These are phyloP conservation scores for Plasmodium relictum DNA, from an alignment of 169 alveolate species.

Conservation along the genomic window DNA sequence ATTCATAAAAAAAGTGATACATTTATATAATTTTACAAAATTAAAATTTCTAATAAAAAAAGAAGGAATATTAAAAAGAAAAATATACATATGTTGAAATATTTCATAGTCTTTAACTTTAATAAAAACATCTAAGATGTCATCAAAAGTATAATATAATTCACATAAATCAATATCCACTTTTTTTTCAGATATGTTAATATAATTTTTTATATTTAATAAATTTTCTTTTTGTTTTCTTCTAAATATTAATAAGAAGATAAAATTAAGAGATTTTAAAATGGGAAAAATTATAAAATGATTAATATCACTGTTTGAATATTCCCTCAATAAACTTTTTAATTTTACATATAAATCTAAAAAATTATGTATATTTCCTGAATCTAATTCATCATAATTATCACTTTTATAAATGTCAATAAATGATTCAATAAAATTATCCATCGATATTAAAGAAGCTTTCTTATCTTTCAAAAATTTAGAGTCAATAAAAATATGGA, in stretches of 20 bases:
- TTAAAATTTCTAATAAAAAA: constrained; percentile 39
- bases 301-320: background rate
- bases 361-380: constrained; percentile 28
- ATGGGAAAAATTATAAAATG: constrained; percentile 30
- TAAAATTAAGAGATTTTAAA: constrained; percentile 47
- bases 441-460: constrained; percentile 35
- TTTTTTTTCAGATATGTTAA: background rate
- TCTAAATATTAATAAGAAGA: constrained; percentile 20
- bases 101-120: constrained; percentile 54
- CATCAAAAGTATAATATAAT: constrained; percentile 23
- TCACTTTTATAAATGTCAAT: constrained; percentile 45
- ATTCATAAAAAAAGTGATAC: constrained; percentile 14
- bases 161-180: constrained; percentile 5
- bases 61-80: constrained; percentile 54
- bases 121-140: constrained; percentile 18
- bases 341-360: constrained; percentile 19
- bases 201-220: background rate
- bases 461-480: constrained; percentile 48
- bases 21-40: constrained; percentile 41
- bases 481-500: constrained; percentile 30
- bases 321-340: constrained; percentile 15
- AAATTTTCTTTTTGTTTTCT: background rate
- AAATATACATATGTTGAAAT: constrained; percentile 45
- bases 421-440: constrained; percentile 35
- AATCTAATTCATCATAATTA: constrained; percentile 49